Conservation (phyloP, 2,329 filamentous ascomycete genomes). For the Fusarium goolgardi region DNA sequence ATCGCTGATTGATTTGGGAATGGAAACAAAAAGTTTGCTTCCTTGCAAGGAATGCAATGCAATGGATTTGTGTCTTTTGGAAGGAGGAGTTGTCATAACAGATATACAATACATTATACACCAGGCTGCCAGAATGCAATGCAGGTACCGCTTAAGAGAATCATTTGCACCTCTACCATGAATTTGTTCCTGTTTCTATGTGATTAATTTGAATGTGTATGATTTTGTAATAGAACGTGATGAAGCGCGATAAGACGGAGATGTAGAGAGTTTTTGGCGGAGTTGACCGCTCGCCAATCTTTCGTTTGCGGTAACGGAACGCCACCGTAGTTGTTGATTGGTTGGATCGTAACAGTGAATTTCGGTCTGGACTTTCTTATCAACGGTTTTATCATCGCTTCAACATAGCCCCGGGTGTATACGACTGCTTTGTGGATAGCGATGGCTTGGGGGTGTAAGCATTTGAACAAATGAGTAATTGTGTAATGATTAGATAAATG, state of each 20-base stretch:
- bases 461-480: neutral
- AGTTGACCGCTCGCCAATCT: neutral
- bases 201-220: neutral
- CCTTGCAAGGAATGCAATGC: conserved; percentile 37
- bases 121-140: conserved; percentile 46
- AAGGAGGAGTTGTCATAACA: conserved; percentile 30
- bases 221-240: neutral
- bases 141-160: conserved; percentile 43
- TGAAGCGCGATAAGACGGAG: neutral
- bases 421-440: neutral
- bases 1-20: conserved; percentile 10
- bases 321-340: neutral
- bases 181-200: neutral
- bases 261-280: neutral
- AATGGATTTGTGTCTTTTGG: conserved; percentile 17
- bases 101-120: conserved; percentile 49
- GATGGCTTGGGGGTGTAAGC: neutral
- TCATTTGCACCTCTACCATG: conserved; percentile 26
- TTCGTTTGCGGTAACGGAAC: neutral
- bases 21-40: conserved; percentile 42
- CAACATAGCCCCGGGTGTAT: neutral
- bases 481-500: too few relatives aligned
- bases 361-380: neutral
- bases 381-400: neutral
- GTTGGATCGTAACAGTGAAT: neutral